Conservation (phyloP, 2,329 filamentous ascomycete species). For the Karstenula rhodostoma region DNA sequence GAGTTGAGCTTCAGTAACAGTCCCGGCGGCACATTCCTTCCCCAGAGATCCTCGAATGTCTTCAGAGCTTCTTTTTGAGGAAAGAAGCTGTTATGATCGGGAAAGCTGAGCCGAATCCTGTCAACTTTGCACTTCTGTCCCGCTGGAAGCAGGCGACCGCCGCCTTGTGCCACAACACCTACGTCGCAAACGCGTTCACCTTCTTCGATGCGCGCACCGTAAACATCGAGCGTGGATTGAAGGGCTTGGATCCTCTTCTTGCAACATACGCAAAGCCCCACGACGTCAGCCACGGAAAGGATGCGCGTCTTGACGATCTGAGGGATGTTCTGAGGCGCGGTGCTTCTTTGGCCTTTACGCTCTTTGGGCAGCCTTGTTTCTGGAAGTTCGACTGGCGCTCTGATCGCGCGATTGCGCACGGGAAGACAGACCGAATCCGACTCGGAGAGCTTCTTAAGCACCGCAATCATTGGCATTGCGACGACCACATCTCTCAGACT, state of each 20-base stretch:
- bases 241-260: constrained; percentile 26
- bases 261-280: constrained; percentile 15
- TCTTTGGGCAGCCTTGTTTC: constrained; percentile 24
- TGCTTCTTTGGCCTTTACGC: constrained; percentile 22
- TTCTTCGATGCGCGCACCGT: constrained; percentile 25
- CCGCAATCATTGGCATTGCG: not conserved
- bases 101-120: constrained; percentile 9
- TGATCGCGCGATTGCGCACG: constrained; percentile 13
- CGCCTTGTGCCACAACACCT: constrained; percentile 20
- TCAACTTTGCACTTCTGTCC: constrained; percentile 21
- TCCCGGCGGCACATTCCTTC: constrained; percentile 23
- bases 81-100: constrained; percentile 15
- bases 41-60: constrained; percentile 26
- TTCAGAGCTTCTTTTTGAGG: constrained; percentile 23
- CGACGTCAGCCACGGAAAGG: constrained; percentile 7
- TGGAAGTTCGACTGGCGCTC: constrained; percentile 27
- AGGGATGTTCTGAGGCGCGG: constrained; percentile 18
- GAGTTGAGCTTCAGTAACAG: constrained; percentile 23
- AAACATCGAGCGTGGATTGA: constrained; percentile 25
- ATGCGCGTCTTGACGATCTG: constrained; percentile 18
- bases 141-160: constrained; percentile 26
- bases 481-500: not conserved
- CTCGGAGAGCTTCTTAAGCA: not conserved
- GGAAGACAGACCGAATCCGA: constrained; percentile 12
- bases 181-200: constrained; percentile 22